These are phyloP conservation scores for Mycena metata DNA, from an alignment of 768 basidiomycete species.

Conservation along the genomic window DNA sequence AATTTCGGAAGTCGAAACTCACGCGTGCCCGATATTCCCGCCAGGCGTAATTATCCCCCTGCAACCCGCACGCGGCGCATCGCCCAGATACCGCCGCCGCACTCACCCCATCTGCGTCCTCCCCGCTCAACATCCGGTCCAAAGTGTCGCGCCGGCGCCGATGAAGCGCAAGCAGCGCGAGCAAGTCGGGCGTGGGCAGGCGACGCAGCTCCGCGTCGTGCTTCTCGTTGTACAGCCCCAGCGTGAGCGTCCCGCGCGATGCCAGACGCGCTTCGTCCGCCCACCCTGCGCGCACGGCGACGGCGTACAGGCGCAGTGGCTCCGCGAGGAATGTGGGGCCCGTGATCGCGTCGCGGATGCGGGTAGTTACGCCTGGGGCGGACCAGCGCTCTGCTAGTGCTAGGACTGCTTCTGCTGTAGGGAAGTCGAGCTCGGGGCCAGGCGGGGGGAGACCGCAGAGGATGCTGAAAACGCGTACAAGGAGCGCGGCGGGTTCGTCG, in stretches of 20 bases:
- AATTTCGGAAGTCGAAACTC: constrained; percentile 6
- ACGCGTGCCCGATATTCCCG: constrained; percentile 34
- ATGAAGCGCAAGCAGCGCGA: constrained; percentile 30
- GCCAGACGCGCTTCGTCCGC: constrained; percentile 23
- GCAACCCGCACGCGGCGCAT: constrained; percentile 25
- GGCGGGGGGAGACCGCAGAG: constrained; percentile 31
- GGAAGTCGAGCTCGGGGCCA: constrained; percentile 14
- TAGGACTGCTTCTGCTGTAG: constrained; percentile 23
- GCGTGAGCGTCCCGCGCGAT: constrained; percentile 25
- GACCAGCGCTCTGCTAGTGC: constrained; percentile 31
- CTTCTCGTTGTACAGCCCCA: constrained; percentile 25
- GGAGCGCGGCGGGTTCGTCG: constrained; percentile 15
- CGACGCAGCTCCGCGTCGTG: constrained; percentile 17
- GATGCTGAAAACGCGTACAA: constrained; percentile 17
- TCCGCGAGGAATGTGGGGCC: constrained; percentile 19
- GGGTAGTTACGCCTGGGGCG: constrained; percentile 22
- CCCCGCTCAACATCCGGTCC: constrained; percentile 29
- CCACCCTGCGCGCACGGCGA: constrained; percentile 35
- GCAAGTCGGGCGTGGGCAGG: constrained; percentile 14
- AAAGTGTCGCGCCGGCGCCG: constrained; percentile 31
- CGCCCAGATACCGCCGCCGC: constrained; percentile 2
- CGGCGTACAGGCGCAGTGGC: constrained; percentile 32
- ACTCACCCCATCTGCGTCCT: constrained; percentile 1
- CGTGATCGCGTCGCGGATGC: constrained; percentile 25
- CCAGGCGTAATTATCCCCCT: constrained; percentile 19